phyloP scores from a whole-genome alignment of 805 yeast species.

The Blastobotrys terrestris region DNA sequence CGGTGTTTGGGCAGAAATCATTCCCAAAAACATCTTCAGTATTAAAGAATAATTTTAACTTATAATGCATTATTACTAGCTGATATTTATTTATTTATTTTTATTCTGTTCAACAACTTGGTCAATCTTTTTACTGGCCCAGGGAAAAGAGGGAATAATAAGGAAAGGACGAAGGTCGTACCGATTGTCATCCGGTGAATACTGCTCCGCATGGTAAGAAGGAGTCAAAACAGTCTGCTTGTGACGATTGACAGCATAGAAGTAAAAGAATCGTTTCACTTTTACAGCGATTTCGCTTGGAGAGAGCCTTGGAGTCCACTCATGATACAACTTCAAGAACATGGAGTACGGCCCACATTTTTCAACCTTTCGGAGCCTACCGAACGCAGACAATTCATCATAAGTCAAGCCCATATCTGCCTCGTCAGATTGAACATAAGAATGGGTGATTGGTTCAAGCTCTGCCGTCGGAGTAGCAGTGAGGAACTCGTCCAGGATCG shows the following conservation, averaged over 20 bases:
- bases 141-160: slow-evolving; percentile 80
- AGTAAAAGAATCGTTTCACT: slow-evolving; percentile 88
- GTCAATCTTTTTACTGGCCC: slow-evolving; percentile 88
- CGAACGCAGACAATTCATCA: slow-evolving; percentile 87
- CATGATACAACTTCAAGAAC: slow-evolving; percentile 84
- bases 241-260: slow-evolving; percentile 91
- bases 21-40: too few relatives aligned
- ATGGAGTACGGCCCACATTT: slow-evolving; percentile 96
- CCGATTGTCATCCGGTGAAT: slow-evolving; percentile 96
- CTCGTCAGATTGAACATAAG: slow-evolving; percentile 93
- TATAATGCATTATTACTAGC: too few relatives aligned
- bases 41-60: too few relatives aligned
- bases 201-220: slow-evolving; percentile 94
- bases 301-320: slow-evolving; percentile 81
- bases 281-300: slow-evolving; percentile 86
- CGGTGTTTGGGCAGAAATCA: too few relatives aligned
- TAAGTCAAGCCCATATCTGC: slow-evolving; percentile 98
- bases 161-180: slow-evolving; percentile 95
- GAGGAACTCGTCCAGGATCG: slow-evolving; percentile 70
- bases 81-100: slow-evolving; percentile 12
- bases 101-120: slow-evolving; percentile 44
- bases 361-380: slow-evolving; percentile 81
- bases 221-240: slow-evolving; percentile 98
- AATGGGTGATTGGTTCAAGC: slow-evolving; percentile 88
- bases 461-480: slow-evolving; percentile 98